These are phyloP conservation scores for Xylaria telfairii DNA, from an alignment of 495 filamentous ascomycete species.

Conservation along the genomic window DNA sequence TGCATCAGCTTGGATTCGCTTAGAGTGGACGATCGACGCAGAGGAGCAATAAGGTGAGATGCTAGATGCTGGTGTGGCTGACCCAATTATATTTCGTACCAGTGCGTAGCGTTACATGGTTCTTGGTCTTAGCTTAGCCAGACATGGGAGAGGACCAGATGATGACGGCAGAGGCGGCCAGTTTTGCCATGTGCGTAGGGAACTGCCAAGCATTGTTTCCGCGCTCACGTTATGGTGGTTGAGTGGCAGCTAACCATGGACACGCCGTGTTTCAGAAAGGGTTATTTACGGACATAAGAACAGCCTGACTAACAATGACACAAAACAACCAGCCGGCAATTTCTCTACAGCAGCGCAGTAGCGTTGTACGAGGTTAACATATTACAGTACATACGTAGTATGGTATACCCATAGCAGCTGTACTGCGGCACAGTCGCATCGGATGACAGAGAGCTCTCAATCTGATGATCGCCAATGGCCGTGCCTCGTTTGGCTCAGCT, in stretches of 20 bases:
- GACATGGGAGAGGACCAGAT: not conserved
- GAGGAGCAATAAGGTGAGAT: slow-evolving; percentile 29
- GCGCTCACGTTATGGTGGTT: slow-evolving; percentile 4
- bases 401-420: slow-evolving; percentile 1
- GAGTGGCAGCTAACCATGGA: not conserved
- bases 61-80: slow-evolving; percentile 17
- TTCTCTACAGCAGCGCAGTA: not conserved
- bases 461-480: slow-evolving; percentile 18
- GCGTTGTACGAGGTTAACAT: not conserved
- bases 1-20: slow-evolving; percentile 18
- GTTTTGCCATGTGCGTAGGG: slow-evolving; percentile 13
- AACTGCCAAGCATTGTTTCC: slow-evolving; percentile 12
- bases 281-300: slow-evolving; percentile 22
- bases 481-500: slow-evolving; percentile 28
- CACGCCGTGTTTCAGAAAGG: slow-evolving; percentile 18
- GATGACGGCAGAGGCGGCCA: slow-evolving; percentile 14
- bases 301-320: not conserved
- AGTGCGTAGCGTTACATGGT: slow-evolving; percentile 18
- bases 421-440: slow-evolving; percentile 17
- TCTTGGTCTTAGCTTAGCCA: not conserved
- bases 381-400: not conserved
- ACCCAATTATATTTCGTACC: slow-evolving; percentile 19
- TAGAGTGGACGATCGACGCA: slow-evolving; percentile 19
- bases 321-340: not conserved
- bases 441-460: slow-evolving; percentile 11